A percentile compares a stretch with the other conserved stretches of the same genome.
These are phyloP conservation scores for Phytophthora kernoviae DNA, from an alignment of 352 stramenopile species.

Conservation along the genomic window DNA sequence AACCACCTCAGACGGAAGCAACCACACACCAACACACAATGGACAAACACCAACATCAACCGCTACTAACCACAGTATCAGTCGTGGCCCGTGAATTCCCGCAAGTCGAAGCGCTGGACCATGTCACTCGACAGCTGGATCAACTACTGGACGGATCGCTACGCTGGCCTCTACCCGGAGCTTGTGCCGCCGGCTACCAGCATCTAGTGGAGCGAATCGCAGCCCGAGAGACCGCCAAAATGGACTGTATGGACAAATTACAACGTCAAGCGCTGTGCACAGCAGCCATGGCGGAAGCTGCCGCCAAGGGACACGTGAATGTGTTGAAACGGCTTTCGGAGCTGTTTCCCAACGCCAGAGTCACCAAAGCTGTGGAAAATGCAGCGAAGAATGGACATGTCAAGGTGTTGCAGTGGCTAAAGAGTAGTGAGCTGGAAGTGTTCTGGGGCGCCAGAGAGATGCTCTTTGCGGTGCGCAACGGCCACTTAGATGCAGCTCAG, in stretches of 20 bases:
- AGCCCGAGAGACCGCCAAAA: not conserved
- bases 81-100: slow-evolving; percentile 21
- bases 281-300: slow-evolving; percentile 14
- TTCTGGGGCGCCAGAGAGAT: slow-evolving; percentile 38
- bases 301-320: slow-evolving; percentile 18
- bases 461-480: slow-evolving; percentile 31
- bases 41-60: no score
- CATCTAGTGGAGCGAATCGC: slow-evolving; percentile 27
- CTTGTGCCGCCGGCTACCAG: slow-evolving; percentile 11
- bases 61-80: slow-evolving; percentile 22
- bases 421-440: slow-evolving; percentile 17
- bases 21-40: not conserved
- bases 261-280: slow-evolving; percentile 29
- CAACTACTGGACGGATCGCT: slow-evolving; percentile 31
- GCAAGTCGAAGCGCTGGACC: slow-evolving; percentile 32
- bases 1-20: not conserved
- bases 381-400: slow-evolving; percentile 34
- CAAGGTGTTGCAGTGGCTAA: slow-evolving; percentile 38
- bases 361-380: slow-evolving; percentile 40
- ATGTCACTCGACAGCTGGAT: slow-evolving; percentile 28
- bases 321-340: slow-evolving; percentile 30
- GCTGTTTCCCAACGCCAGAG: slow-evolving; percentile 20
- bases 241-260: slow-evolving; percentile 8
- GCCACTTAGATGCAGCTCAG: slow-evolving; percentile 38
- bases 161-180: slow-evolving; percentile 24